Evolutionary conservation across 225 moss, liverwort and hornwort species (phyloP).

Genomic region (Sphagnum tenellum): DNA sequence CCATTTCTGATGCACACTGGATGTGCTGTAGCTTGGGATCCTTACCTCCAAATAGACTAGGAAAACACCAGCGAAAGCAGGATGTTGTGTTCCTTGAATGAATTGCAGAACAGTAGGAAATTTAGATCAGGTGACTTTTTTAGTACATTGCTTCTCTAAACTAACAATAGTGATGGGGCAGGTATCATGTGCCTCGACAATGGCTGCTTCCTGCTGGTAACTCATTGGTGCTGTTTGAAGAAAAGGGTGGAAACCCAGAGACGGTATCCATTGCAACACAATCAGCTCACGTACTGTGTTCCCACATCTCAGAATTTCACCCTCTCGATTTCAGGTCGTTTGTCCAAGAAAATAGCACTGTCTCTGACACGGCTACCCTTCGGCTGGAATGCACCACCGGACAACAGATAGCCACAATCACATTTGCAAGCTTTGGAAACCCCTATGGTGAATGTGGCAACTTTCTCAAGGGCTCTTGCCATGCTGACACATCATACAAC

Average conservation of each 20-base stretch:
- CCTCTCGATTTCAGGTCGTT: slow-evolving; percentile 29
- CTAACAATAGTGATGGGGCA: slow-evolving; percentile 1
- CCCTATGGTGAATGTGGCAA: slow-evolving; percentile 46
- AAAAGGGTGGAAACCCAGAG: slow-evolving; percentile 60
- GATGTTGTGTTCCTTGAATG: too few relatives aligned
- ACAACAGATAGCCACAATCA: slow-evolving; percentile 41
- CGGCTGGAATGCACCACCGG: slow-evolving; percentile 61
- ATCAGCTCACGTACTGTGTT: slow-evolving; percentile 31
- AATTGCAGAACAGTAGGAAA: too few relatives aligned
- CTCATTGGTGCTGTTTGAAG: slow-evolving; percentile 78
- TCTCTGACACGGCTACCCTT: slow-evolving; percentile 21
- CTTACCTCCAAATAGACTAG: too few relatives aligned
- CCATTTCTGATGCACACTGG: too few relatives aligned
- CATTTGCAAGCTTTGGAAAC: slow-evolving; percentile 71
- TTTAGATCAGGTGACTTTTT: too few relatives aligned
- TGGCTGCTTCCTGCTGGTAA: slow-evolving; percentile 70
- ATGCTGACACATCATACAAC: slow-evolving; percentile 31
- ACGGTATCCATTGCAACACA: slow-evolving; percentile 40
- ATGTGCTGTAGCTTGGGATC: too few relatives aligned
- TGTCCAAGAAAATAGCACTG: slow-evolving; percentile 13
- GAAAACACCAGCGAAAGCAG: too few relatives aligned
- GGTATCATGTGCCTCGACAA: slow-evolving; percentile 81
- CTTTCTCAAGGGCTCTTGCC: slow-evolving; percentile 52
- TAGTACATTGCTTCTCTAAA: too few relatives aligned
- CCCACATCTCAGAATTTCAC: slow-evolving; percentile 49